A percentile compares a stretch with the other conserved stretches of the same genome.
Evolutionary conservation across 768 basidiomycete genomes (phyloP).

Genomic region (Agaricus sinodeliciosus): DNA sequence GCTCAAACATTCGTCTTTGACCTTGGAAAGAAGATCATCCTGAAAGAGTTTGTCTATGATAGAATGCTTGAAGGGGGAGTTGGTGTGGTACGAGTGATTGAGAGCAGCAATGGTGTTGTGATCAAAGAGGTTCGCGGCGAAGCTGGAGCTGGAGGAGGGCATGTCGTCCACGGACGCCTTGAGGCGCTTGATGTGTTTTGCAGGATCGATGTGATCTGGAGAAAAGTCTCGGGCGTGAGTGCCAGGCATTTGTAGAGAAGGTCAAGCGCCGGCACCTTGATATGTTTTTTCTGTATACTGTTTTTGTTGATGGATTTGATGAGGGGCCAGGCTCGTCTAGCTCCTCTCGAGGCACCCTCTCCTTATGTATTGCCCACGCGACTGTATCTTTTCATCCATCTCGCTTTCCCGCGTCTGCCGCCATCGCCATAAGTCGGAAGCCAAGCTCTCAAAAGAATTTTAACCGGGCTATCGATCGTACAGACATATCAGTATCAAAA

Average conservation of each 20-base stretch:
- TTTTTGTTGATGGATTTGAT: neutral
- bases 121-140: slow-evolving; percentile 52
- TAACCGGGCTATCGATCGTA: too few species aligned
- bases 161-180: slow-evolving; percentile 20
- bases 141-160: slow-evolving; percentile 26
- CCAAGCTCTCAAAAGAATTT: too few species aligned
- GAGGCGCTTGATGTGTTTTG: slow-evolving; percentile 19
- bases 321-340: neutral
- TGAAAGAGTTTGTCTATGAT: slow-evolving; percentile 78
- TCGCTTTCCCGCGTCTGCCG: too few species aligned
- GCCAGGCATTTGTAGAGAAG: slow-evolving; percentile 29
- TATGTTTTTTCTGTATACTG: too few species aligned
- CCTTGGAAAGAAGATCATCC: slow-evolving; percentile 70
- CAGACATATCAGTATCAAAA: too few species aligned
- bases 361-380: too few species aligned
- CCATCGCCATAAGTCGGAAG: too few species aligned
- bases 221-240: slow-evolving; percentile 42
- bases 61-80: slow-evolving; percentile 75
- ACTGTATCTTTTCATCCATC: too few species aligned
- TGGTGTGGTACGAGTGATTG: slow-evolving; percentile 46
- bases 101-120: slow-evolving; percentile 49
- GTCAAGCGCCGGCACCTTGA: too few species aligned
- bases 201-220: slow-evolving; percentile 19
- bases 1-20: slow-evolving; percentile 81
- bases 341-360: neutral